Percentiles rank a stretch among this genome's conserved stretches.
These are phyloP conservation scores for Cyclocybe aegerita DNA, from an alignment of 768 basidiomycete genomes.

Conservation along the genomic window DNA sequence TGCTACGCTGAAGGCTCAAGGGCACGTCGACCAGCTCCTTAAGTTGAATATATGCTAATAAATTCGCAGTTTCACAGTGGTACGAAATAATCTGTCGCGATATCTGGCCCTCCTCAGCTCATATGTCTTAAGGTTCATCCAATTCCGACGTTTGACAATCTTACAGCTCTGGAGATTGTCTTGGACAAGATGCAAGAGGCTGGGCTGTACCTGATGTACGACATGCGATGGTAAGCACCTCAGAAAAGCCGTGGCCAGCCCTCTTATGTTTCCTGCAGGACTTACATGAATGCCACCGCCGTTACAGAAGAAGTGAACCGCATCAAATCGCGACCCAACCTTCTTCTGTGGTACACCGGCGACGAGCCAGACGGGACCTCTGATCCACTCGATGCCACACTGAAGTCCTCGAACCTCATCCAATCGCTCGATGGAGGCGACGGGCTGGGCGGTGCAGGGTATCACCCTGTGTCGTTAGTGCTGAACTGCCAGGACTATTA, in stretches of 20 bases:
- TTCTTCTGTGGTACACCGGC: conserved; percentile 73
- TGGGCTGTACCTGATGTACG: conserved; percentile 75
- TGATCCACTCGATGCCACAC: conserved; percentile 64
- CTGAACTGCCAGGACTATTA: conserved; percentile 67
- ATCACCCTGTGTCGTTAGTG: conserved; percentile 67
- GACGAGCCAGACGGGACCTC: conserved; percentile 75
- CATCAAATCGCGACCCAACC: conserved; percentile 65
- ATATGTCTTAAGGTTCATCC: conserved; percentile 55
- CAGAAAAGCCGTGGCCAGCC: not conserved
- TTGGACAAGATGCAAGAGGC: conserved; percentile 73
- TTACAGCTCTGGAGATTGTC: conserved; percentile 55
- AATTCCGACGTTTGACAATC: conserved; percentile 62
- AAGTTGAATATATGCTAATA: not conserved
- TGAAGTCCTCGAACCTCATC: conserved; percentile 53
- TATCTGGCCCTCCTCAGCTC: conserved; percentile 4
- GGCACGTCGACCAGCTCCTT: conserved; percentile 35
- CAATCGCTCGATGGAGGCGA: conserved; percentile 55
- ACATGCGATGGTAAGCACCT: conserved; percentile 62
- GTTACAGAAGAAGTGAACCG: conserved; percentile 68
- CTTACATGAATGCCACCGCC: conserved; percentile 62
- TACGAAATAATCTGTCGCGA: conserved; percentile 25
- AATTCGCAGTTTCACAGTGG: conserved; percentile 36
- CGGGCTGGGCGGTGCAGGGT: conserved; percentile 48
- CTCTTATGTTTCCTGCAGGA: conserved; percentile 29
- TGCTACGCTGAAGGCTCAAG: conserved; percentile 53